phyloP scores from a whole-genome alignment of 1,284 basidiomycete species.

The Rhodofomes roseus region DNA sequence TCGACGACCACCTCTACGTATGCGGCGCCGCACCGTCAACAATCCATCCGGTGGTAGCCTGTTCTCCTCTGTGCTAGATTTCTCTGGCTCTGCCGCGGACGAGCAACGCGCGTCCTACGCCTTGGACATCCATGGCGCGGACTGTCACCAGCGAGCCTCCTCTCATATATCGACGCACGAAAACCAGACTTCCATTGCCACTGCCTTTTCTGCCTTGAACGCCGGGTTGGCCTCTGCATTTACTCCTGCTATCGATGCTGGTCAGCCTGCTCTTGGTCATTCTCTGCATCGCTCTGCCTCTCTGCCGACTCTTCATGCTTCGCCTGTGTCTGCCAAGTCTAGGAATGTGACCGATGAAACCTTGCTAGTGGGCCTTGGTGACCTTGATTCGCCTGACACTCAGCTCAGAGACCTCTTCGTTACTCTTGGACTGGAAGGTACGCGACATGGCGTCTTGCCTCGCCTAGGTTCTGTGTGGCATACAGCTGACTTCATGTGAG shows the following conservation, averaged over 20 bases:
- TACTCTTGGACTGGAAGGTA: conserved; percentile 28
- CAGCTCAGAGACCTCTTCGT: conserved; percentile 30
- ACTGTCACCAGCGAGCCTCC: not conserved
- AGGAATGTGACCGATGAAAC: not conserved
- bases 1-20: conserved; percentile 14
- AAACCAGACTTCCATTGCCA: not conserved
- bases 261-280: conserved; percentile 1
- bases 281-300: conserved; percentile 4
- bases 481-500: not conserved
- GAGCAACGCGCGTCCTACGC: conserved; percentile 1
- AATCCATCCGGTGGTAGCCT: conserved; percentile 30
- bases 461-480: not conserved
- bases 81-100: conserved; percentile 17
- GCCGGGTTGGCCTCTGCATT: conserved; percentile 5
- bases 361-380: not conserved
- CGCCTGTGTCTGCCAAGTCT: not conserved
- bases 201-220: not conserved
- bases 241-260: not conserved
- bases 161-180: not conserved
- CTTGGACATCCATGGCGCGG: not conserved
- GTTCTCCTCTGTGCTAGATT: conserved; percentile 33
- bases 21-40: conserved; percentile 24
- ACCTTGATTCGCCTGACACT: conserved; percentile 18
- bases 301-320: not conserved
- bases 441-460: conserved; percentile 7